A percentile compares a stretch with the other conserved stretches of the same genome.
Conservation (phyloP, 2,329 filamentous ascomycete species). For the Chalaropsis ovoidea region DNA sequence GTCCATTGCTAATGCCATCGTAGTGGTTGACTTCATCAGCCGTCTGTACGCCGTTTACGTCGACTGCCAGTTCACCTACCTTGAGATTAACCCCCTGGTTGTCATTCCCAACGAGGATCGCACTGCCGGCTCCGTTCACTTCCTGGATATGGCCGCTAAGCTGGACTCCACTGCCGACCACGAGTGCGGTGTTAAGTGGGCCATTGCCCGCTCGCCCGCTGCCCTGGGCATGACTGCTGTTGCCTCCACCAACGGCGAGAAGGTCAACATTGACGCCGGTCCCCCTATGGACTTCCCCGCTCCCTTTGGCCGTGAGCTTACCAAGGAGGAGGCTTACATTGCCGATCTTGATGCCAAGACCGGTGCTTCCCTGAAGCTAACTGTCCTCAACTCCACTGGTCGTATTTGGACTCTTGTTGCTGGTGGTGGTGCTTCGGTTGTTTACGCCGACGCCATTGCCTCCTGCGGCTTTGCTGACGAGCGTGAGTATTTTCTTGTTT, state of each 20-base stretch:
- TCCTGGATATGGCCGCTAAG: constrained; percentile 97
- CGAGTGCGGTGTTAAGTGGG: constrained; percentile 98
- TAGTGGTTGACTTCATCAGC: constrained; percentile 91
- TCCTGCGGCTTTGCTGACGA: constrained; percentile 90
- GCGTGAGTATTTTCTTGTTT: constrained; percentile 31
- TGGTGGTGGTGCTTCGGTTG: constrained; percentile 97
- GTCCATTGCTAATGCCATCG: neutral
- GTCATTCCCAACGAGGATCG: constrained; percentile 89
- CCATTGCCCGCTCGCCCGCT: constrained; percentile 80
- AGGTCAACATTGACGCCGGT: constrained; percentile 89
- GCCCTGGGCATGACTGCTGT: constrained; percentile 72
- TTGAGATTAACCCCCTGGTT: constrained; percentile 98
- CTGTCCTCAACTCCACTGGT: constrained; percentile 81
- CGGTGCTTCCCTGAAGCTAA: constrained; percentile 96
- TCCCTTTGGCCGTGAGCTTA: constrained; percentile 95
- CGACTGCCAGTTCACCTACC: constrained; percentile 99
- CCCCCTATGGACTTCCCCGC: constrained; percentile 98
- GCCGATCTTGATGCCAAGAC: constrained; percentile 98
- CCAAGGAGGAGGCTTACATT: constrained; percentile 99
- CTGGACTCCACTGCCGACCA: constrained; percentile 98
- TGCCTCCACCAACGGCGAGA: constrained; percentile 52
- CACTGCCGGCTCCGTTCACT: constrained; percentile 90
- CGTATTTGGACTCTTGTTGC: constrained; percentile 97
- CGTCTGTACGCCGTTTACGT: constrained; percentile 97
- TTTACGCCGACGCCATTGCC: constrained; percentile 97